Conservation (phyloP, 2,329 filamentous ascomycete species). For the Tolypocladium amazonense region DNA sequence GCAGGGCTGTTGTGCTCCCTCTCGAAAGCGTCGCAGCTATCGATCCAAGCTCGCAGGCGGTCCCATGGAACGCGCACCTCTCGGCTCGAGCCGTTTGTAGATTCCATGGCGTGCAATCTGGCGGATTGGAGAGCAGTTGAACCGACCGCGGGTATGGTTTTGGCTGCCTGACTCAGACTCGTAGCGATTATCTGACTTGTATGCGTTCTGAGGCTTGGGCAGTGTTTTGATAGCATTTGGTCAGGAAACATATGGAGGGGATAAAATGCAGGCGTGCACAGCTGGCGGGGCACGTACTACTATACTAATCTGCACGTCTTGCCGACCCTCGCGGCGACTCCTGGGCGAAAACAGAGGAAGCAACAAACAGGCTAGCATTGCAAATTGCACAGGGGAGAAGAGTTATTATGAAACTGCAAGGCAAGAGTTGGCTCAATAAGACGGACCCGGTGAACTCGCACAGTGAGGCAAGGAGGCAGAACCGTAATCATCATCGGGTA, state of each 20-base stretch:
- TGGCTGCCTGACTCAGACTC: background rate
- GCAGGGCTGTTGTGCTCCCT: slow-evolving; percentile 17
- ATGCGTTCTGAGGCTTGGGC: background rate
- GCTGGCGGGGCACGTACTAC: background rate
- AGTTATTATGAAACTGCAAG: background rate
- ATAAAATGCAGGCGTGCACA: background rate
- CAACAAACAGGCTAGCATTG: background rate
- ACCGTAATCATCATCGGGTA: background rate
- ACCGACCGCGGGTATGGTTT: background rate
- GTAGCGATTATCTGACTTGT: background rate
- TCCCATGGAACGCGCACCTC: slow-evolving; percentile 16
- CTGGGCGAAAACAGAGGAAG: background rate
- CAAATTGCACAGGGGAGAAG: background rate
- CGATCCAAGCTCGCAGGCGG: slow-evolving; percentile 28
- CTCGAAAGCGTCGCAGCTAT: slow-evolving; percentile 26
- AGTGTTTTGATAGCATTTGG: background rate
- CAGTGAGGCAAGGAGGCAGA: background rate
- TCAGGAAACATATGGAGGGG: background rate
- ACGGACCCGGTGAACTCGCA: background rate
- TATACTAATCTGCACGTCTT: background rate
- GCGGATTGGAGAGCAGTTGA: background rate
- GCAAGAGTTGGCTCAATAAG: background rate
- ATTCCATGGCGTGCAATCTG: background rate
- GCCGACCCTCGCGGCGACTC: too few relatives aligned
- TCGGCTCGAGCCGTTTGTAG: background rate